Evolutionary conservation across 306 rosid species (phyloP), one percentile per base, ranked within the genome.

Genomic region (Cicer chorassanicum): DNA sequence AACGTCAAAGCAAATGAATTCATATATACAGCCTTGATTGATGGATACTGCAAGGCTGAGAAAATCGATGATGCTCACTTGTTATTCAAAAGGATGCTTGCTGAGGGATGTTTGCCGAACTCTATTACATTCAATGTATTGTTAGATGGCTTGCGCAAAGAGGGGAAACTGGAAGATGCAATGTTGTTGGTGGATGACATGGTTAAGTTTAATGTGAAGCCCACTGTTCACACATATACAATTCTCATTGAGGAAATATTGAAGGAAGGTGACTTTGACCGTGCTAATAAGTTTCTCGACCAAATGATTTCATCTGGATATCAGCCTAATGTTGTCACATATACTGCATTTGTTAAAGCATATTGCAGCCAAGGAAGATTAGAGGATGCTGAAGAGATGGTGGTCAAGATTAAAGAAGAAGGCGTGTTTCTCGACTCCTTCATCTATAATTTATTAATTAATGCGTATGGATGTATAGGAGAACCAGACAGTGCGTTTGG

Each of bases 111-210:
- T 72, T 72, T 82, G 13, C 98, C 88, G 5, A 89, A 90, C 73
- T 79, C 91, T 41, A 18, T 79, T 74, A 89, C 95, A 4, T 89
- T 82, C 80, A 87, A 84, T 85, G 86, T 78, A 71, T 80, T 93
- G 86, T 81, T 90, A 63, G 88, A 88, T 82, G 95, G 93, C 68
- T 76, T 90, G 65, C 91, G 98, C 82, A 87, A 80, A 79, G 88
- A 85, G 70, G 85, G 83, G 68, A 86, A 81, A 65, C 7, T 65
- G 61, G 68, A 51, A 85, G 98, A 89, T 82, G 96, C 85, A 51
- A 53, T 70, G 72, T 70, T 75, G 36, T 78, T 87, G 85, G 74
- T 85, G 48, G 91, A 86, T 44, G 67, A 76, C 77, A 93, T 90
- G 95, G 71, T 43, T 36, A 80, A 85, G 75, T 49, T 51, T 84